Percentiles rank a stretch among this genome's conserved stretches.
These are phyloP conservation scores for Closterium sp. DNA, from an alignment of 139 green algal genomes.

Conservation along the genomic window DNA sequence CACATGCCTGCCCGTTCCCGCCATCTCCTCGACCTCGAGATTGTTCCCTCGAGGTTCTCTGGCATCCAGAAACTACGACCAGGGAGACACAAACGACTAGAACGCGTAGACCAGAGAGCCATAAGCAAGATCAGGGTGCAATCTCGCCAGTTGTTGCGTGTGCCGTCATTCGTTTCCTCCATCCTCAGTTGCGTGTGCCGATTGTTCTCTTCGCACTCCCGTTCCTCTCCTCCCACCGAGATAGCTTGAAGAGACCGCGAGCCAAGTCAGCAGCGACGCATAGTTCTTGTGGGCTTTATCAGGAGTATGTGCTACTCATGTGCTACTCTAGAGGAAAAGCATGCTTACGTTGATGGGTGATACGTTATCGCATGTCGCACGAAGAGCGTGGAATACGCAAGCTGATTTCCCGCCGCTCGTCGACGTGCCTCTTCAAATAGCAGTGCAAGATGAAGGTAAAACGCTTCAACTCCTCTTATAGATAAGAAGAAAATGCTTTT, in stretches of 20 bases:
- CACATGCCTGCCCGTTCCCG: neutral
- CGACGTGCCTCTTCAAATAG: neutral
- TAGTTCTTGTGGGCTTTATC: neutral
- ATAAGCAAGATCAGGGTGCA: neutral
- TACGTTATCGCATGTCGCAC: neutral
- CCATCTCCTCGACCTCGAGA: neutral
- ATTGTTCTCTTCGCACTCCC: neutral
- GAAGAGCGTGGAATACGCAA: neutral
- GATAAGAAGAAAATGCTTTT: no score
- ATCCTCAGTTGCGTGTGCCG: neutral
- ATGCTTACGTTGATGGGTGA: neutral
- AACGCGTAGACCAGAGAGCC: neutral
- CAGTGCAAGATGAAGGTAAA: neutral
- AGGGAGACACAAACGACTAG: neutral
- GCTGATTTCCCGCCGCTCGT: neutral
- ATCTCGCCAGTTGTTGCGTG: neutral
- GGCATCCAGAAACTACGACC: neutral
- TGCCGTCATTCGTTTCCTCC: neutral
- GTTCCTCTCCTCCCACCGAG: neutral
- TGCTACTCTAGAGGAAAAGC: neutral
- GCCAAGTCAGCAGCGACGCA: neutral
- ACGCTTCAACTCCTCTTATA: no score
- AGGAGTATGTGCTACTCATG: neutral
- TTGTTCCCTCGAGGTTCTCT: neutral
- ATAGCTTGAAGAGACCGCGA: neutral